Evolutionary conservation across 176 grass and related monocot genomes (phyloP).

Genomic region (Rhipidocladum racemiflorum): DNA sequence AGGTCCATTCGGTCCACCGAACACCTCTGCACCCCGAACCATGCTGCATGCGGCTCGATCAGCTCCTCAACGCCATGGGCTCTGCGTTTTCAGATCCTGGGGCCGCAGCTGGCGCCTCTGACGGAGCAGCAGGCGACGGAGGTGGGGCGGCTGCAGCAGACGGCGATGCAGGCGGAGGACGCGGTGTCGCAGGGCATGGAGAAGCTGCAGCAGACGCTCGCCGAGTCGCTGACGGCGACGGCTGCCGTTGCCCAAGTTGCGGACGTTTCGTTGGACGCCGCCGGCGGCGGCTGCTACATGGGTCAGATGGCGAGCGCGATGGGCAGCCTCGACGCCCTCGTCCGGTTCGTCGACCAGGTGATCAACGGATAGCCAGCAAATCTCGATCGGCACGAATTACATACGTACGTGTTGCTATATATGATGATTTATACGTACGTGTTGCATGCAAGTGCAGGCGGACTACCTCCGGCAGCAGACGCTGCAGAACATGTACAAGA

Average conservation of each 20-base stretch:
- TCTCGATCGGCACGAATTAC: not conserved
- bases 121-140: slow-evolving; percentile 31
- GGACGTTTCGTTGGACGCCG: not conserved
- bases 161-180: slow-evolving; percentile 60
- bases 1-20: slow-evolving; percentile 10
- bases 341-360: slow-evolving; percentile 65
- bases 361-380: not conserved
- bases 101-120: slow-evolving; percentile 54
- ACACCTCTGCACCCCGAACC: not conserved
- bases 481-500: slow-evolving; percentile 68
- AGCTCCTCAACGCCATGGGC: not conserved
- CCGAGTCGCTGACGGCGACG: slow-evolving; percentile 41
- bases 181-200: slow-evolving; percentile 69
- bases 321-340: slow-evolving; percentile 49
- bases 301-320: slow-evolving; percentile 59
- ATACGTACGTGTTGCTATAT: not conserved
- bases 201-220: slow-evolving; percentile 72
- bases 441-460: slow-evolving; percentile 35
- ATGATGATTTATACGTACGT: not conserved
- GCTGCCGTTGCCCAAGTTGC: not conserved
- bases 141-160: slow-evolving; percentile 45
- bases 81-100: slow-evolving; percentile 30
- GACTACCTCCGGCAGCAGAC: slow-evolving; percentile 63
- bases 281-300: slow-evolving; percentile 30
- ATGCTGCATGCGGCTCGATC: not conserved